phyloP scores from a whole-genome alignment of 441 rosid species.

The Rhodomyrtus psidioides region DNA sequence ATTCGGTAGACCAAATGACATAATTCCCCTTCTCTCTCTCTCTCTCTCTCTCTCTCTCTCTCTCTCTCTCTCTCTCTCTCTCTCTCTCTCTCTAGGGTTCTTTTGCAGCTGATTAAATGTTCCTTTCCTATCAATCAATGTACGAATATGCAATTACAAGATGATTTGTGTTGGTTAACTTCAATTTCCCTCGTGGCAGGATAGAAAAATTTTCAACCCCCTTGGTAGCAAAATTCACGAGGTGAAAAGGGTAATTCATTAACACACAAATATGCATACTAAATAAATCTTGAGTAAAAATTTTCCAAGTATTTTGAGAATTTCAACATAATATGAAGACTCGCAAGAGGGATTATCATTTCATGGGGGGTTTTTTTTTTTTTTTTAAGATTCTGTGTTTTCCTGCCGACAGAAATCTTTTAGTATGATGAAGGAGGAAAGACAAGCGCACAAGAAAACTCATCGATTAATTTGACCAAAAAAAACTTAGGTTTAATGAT shows the following conservation, averaged over 20 bases:
- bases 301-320: neutral
- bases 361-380: neutral
- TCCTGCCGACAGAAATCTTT: conserved; percentile 1
- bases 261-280: neutral
- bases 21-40: neutral
- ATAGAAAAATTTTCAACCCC: neutral
- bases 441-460: neutral
- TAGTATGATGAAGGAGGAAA: neutral
- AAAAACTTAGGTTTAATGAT: neutral
- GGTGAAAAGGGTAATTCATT: neutral
- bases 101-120: neutral
- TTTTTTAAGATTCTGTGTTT: neutral
- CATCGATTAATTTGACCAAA: conserved; percentile 24
- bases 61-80: no score
- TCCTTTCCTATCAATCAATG: neutral
- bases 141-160: neutral
- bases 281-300: neutral
- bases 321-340: neutral
- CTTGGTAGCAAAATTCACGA: neutral
- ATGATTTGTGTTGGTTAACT: neutral
- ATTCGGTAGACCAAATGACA: neutral
- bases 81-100: no score
- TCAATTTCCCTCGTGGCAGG: neutral
- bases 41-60: no score
- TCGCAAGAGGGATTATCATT: neutral